Conservation (phyloP, 1,139 yeast genomes). For the Debaryomycetaceae sp. region DNA sequence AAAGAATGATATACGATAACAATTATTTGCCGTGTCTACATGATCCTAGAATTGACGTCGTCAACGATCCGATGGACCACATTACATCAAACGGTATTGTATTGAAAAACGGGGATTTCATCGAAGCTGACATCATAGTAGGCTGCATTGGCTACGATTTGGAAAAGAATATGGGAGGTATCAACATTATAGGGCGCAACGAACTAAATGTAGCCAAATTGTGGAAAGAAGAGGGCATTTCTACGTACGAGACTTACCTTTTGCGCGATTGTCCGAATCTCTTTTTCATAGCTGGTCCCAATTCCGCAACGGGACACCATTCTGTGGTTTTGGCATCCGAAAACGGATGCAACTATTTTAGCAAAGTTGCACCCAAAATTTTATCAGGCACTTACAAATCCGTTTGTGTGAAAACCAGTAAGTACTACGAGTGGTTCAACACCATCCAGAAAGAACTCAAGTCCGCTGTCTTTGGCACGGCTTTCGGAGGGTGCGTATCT, state of each 20-base stretch:
- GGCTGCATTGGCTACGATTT: slow-evolving; percentile 45
- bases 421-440: slow-evolving; percentile 35
- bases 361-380: slow-evolving; percentile 23
- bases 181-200: slow-evolving; percentile 24
- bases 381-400: slow-evolving; percentile 27
- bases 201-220: slow-evolving; percentile 17
- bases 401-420: slow-evolving; percentile 29
- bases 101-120: slow-evolving; percentile 25
- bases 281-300: slow-evolving; percentile 40
- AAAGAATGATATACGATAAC: slow-evolving; percentile 39
- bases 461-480: slow-evolving; percentile 35
- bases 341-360: slow-evolving; percentile 27
- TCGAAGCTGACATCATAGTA: slow-evolving; percentile 39
- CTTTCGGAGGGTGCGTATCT: slow-evolving; percentile 42
- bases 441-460: slow-evolving; percentile 25
- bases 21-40: slow-evolving; percentile 31
- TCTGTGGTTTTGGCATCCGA: slow-evolving; percentile 43
- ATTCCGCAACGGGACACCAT: slow-evolving; percentile 43
- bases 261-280: slow-evolving; percentile 35
- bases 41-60: slow-evolving; percentile 29
- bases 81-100: slow-evolving; percentile 28
- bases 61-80: slow-evolving; percentile 20
- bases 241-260: slow-evolving; percentile 37
- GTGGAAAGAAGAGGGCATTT: slow-evolving; percentile 32
- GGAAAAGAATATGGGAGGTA: slow-evolving; percentile 15